phyloP scores from a whole-genome alignment of 129 eudicot genomes.

The Pittosporum tobira region DNA sequence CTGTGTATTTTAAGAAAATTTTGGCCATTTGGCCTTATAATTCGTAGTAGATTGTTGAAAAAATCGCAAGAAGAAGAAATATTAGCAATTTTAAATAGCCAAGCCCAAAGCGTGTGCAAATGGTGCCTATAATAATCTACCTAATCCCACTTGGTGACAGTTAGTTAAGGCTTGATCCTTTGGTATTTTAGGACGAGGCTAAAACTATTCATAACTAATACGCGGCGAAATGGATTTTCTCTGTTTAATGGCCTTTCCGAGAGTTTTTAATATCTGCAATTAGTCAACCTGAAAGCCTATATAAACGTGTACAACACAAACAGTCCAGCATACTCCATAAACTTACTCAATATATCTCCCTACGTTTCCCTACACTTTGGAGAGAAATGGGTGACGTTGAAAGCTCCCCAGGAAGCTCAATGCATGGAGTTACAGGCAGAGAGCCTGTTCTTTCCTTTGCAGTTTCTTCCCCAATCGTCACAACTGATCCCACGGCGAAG shows the following conservation, averaged over 20 bases:
- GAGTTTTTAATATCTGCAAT: not conserved
- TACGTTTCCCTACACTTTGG: not conserved
- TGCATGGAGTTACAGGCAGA: constrained; percentile 10
- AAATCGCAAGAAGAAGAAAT: too few species aligned
- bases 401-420: constrained; percentile 6
- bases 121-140: too few species aligned
- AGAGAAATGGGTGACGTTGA: not conserved
- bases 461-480: constrained; percentile 10
- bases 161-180: not conserved
- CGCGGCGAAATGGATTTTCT: not conserved
- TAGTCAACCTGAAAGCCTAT: not conserved
- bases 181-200: not conserved
- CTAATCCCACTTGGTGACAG: too few species aligned
- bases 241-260: not conserved
- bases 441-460: constrained; percentile 40
- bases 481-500: constrained; percentile 25
- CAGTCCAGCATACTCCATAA: not conserved
- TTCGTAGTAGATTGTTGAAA: not conserved
- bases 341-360: not conserved
- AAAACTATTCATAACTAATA: not conserved
- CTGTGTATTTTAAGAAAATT: not conserved
- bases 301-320: not conserved
- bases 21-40: not conserved
- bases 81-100: too few species aligned
- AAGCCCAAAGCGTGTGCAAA: too few species aligned